Evolutionary conservation across 2,329 filamentous ascomycete species (phyloP).

Genomic region (Sphaceloma murrayae): DNA sequence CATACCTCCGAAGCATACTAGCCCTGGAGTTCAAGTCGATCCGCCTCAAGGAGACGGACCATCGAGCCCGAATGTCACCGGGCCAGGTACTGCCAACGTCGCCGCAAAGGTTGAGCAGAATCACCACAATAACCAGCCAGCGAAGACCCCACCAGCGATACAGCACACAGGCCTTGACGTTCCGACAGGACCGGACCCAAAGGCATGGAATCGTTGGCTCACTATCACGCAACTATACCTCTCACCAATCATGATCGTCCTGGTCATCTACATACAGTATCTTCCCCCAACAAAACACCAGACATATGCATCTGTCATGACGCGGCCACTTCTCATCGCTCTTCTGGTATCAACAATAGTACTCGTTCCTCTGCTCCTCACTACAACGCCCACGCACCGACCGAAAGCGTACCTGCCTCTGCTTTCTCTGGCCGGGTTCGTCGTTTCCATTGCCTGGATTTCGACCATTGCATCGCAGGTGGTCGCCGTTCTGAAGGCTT

Average conservation of each 20-base stretch:
- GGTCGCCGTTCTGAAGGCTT: conserved; percentile 83
- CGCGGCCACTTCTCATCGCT: conserved; percentile 34
- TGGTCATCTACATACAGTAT: conserved; percentile 48
- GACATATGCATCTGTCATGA: conserved; percentile 45
- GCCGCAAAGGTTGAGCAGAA: conserved; percentile 18
- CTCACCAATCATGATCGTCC: conserved; percentile 70
- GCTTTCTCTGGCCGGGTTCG: conserved; percentile 81
- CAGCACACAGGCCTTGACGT: background rate
- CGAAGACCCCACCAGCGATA: background rate
- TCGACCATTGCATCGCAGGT: conserved; percentile 93
- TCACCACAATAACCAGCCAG: conserved; percentile 12
- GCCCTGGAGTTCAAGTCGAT: conserved; percentile 3
- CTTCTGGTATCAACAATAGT: conserved; percentile 52
- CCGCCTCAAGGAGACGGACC: conserved; percentile 13
- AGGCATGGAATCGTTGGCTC: conserved; percentile 85
- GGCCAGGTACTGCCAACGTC: conserved; percentile 12
- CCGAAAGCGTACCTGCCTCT: conserved; percentile 55
- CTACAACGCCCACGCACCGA: conserved; percentile 57
- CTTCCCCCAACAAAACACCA: conserved; percentile 26
- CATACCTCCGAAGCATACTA: background rate
- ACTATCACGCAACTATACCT: conserved; percentile 76
- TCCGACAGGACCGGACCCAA: conserved; percentile 23
- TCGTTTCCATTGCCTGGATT: conserved; percentile 91
- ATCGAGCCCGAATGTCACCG: background rate
- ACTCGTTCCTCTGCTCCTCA: conserved; percentile 56